phyloP scores from a whole-genome alignment of 164 flowering plant genomes.

The Piper betle region DNA sequence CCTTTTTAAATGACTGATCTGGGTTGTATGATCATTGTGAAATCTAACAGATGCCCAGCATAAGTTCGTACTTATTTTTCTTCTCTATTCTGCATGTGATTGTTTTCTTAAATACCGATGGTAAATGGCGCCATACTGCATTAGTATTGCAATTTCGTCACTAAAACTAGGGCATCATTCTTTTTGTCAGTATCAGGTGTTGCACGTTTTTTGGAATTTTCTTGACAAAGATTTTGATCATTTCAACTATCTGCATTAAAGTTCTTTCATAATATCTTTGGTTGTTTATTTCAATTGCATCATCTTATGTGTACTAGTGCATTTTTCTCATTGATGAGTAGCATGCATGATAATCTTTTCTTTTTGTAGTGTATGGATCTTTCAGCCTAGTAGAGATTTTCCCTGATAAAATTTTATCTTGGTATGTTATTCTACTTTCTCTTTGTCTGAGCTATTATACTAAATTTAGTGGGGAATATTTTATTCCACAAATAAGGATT shows the following conservation, averaged over 20 bases:
- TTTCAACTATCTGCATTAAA: neutral
- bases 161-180: too few relatives aligned
- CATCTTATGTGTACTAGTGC: neutral
- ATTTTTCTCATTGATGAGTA: neutral
- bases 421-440: conserved; percentile 22
- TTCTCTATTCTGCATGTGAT: too few relatives aligned
- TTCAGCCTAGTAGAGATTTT: conserved; percentile 49
- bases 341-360: neutral
- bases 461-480: too few relatives aligned
- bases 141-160: too few relatives aligned
- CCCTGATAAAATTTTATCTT: conserved; percentile 47
- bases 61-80: too few relatives aligned
- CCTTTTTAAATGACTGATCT: too few relatives aligned
- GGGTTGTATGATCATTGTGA: too few relatives aligned
- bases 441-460: neutral
- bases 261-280: neutral
- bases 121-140: too few relatives aligned
- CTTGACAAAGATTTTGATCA: neutral
- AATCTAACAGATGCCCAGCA: too few relatives aligned
- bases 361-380: conserved; percentile 52
- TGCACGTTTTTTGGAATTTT: neutral
- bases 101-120: too few relatives aligned
- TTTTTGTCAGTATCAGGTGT: too few relatives aligned
- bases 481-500: too few relatives aligned
- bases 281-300: neutral